Conservation (phyloP, 1,284 basidiomycete genomes). For the Ganoderma meredithae region DNA sequence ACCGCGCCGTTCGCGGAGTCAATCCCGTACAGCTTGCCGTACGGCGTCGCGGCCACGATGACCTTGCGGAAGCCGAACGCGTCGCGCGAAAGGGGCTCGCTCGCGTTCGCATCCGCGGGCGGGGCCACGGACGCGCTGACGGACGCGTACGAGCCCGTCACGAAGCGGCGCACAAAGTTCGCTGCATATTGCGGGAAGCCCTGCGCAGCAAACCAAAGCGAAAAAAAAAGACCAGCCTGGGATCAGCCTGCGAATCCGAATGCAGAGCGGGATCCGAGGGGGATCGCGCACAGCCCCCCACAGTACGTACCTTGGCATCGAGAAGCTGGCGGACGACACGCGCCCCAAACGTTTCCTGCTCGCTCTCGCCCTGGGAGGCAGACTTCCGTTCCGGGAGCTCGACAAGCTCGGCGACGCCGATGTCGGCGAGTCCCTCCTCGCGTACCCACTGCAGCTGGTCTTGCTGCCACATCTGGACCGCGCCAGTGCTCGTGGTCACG, state of each 20-base stretch:
- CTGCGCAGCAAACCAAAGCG: slow-evolving; percentile 43
- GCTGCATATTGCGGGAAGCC: slow-evolving; percentile 76
- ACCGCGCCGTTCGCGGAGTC: slow-evolving; percentile 81
- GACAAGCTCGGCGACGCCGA: slow-evolving; percentile 74
- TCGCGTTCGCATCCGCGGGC: slow-evolving; percentile 48
- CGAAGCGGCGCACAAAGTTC: slow-evolving; percentile 77
- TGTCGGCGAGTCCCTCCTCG: slow-evolving; percentile 82
- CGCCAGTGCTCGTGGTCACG: slow-evolving; percentile 80
- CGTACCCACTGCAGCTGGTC: slow-evolving; percentile 76
- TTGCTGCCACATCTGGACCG: slow-evolving; percentile 80
- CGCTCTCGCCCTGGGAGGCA: slow-evolving; percentile 47
- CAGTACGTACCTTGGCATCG: slow-evolving; percentile 59
- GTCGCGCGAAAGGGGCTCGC: slow-evolving; percentile 65
- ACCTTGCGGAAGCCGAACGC: slow-evolving; percentile 91
- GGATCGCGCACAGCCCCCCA: slow-evolving; percentile 39
- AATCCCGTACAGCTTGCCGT: slow-evolving; percentile 85
- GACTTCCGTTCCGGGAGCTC: slow-evolving; percentile 79
- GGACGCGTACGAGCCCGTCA: slow-evolving; percentile 72
- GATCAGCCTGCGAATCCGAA: neutral
- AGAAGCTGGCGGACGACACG: slow-evolving; percentile 67
- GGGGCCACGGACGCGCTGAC: slow-evolving; percentile 48
- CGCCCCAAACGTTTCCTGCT: slow-evolving; percentile 63
- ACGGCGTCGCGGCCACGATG: slow-evolving; percentile 74
- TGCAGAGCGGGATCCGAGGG: no score
- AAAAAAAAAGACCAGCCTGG: neutral